Conservation (phyloP, 495 filamentous ascomycete species). For the Diplogelasinospora grovesii region DNA sequence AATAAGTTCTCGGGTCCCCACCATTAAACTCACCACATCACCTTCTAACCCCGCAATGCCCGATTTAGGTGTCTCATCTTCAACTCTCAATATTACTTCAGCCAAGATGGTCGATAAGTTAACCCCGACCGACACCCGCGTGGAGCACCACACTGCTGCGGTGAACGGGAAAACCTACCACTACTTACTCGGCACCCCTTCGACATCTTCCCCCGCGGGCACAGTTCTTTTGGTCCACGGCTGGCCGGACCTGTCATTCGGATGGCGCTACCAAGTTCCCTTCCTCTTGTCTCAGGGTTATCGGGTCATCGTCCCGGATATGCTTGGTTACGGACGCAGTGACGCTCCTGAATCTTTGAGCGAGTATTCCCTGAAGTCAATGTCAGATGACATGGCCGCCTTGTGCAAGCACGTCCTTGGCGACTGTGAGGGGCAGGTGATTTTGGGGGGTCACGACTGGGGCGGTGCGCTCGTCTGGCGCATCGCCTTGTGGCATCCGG, state of each 20-base stretch:
- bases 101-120: too few species aligned
- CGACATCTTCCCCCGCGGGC: constrained; percentile 31
- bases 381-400: constrained; percentile 54
- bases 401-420: constrained; percentile 9
- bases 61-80: too few species aligned
- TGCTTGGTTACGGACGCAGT: constrained; percentile 67
- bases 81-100: too few species aligned
- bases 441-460: constrained; percentile 81
- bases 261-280: constrained; percentile 81
- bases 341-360: constrained; percentile 44
- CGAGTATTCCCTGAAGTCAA: constrained; percentile 59
- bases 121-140: constrained; percentile 54
- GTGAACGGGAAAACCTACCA: constrained; percentile 59
- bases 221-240: constrained; percentile 59
- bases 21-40: too few species aligned
- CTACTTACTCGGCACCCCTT: constrained; percentile 60
- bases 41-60: too few species aligned
- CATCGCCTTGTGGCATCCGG: constrained; percentile 62
- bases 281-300: constrained; percentile 56
- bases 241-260: constrained; percentile 61
- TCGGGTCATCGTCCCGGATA: constrained; percentile 37
- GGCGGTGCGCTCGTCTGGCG: constrained; percentile 54
- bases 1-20: too few species aligned
- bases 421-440: constrained; percentile 55
- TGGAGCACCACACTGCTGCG: constrained; percentile 52